Conservation (phyloP, 2,329 filamentous ascomycete species). For the Aspergillus chevalieri region DNA sequence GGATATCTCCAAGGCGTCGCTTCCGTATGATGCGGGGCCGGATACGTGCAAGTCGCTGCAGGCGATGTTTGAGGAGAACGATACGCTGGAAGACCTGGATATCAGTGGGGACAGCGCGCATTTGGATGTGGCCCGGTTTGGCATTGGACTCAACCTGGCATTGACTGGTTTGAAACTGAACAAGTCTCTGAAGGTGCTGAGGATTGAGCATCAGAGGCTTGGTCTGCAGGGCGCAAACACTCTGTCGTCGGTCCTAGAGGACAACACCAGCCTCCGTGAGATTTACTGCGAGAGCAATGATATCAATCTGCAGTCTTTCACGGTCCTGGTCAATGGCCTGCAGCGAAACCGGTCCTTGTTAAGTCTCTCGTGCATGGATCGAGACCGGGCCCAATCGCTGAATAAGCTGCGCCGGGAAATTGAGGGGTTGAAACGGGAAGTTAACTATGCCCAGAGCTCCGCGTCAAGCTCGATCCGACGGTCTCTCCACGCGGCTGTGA, state of each 20-base stretch:
- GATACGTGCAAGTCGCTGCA: conserved; percentile 61
- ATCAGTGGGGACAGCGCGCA: conserved; percentile 67
- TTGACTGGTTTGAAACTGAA: conserved; percentile 61
- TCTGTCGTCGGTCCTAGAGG: conserved; percentile 61
- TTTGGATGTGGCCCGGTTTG: conserved; percentile 63
- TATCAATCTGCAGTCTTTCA: conserved; percentile 64
- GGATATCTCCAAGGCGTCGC: conserved; percentile 64
- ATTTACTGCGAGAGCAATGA: conserved; percentile 67
- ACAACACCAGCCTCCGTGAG: conserved; percentile 57
- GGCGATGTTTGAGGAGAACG: conserved; percentile 60
- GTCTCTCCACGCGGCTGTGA: conserved; percentile 37
- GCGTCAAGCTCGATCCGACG: conserved; percentile 38
- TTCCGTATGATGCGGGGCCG: conserved; percentile 62
- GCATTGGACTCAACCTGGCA: conserved; percentile 62
- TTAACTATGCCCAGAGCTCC: conserved; percentile 22
- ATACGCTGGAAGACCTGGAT: conserved; percentile 60
- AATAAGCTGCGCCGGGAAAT: conserved; percentile 54
- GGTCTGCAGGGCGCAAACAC: conserved; percentile 65
- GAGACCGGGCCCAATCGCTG: conserved; percentile 56
- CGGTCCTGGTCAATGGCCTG: conserved; percentile 62
- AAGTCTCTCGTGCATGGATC: conserved; percentile 57
- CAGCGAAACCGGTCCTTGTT: conserved; percentile 59
- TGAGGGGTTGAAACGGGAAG: conserved; percentile 44
- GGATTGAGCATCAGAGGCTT: conserved; percentile 63
- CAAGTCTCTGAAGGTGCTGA: conserved; percentile 54